phyloP scores from a whole-genome alignment of 495 filamentous ascomycete species.

The Hyaloscypha variabilis region DNA sequence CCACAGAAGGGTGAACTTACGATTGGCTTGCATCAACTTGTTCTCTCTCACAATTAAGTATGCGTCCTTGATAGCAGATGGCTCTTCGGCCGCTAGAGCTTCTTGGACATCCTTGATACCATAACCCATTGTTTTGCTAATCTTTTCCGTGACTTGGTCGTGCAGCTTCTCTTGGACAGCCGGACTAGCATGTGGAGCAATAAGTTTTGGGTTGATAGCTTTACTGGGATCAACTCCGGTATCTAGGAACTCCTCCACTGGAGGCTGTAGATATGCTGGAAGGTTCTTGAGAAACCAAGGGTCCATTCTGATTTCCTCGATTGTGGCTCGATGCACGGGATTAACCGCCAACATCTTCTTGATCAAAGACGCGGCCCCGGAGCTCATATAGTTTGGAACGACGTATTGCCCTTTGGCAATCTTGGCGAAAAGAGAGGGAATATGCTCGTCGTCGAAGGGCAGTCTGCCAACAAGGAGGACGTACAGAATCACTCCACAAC shows the following conservation, averaged over 20 bases:
- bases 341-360: slow-evolving; percentile 94
- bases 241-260: slow-evolving; percentile 91
- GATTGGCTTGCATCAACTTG: slow-evolving; percentile 93
- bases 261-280: slow-evolving; percentile 80
- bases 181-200: slow-evolving; percentile 75
- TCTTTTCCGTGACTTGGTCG: slow-evolving; percentile 87
- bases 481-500: slow-evolving; percentile 97
- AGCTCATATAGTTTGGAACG: slow-evolving; percentile 83
- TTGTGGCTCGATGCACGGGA: slow-evolving; percentile 88
- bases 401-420: slow-evolving; percentile 88
- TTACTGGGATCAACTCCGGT: slow-evolving; percentile 91
- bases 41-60: slow-evolving; percentile 98
- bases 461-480: slow-evolving; percentile 89
- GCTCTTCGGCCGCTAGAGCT: slow-evolving; percentile 86
- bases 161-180: slow-evolving; percentile 87
- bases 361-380: slow-evolving; percentile 83
- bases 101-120: slow-evolving; percentile 93
- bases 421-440: slow-evolving; percentile 83
- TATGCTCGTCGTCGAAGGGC: slow-evolving; percentile 97
- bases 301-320: slow-evolving; percentile 90
- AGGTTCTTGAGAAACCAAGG: slow-evolving; percentile 92
- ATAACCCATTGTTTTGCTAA: slow-evolving; percentile 97
- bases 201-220: slow-evolving; percentile 77
- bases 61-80: slow-evolving; percentile 97
- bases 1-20: slow-evolving; percentile 52